Evolutionary conservation across 441 rosid species (phyloP).

Genomic region (Daphne laureola): DNA sequence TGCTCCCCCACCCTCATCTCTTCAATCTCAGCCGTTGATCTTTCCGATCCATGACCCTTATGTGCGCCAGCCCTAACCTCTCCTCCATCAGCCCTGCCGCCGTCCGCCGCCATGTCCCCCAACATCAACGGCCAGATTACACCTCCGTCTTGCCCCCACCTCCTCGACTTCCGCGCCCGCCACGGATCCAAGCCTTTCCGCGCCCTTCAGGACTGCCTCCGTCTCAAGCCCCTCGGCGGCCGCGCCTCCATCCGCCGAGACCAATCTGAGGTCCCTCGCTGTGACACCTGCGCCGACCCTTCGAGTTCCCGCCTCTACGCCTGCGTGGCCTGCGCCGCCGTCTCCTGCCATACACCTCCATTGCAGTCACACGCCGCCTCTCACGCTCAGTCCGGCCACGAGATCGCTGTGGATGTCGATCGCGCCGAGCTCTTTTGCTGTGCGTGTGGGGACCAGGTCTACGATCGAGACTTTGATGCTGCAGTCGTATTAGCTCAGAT

Average conservation of each 20-base stretch:
- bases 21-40: slow-evolving; percentile 38
- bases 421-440: slow-evolving; percentile 74
- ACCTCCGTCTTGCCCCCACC: slow-evolving; percentile 45
- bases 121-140: slow-evolving; percentile 28
- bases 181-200: slow-evolving; percentile 42
- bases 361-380: slow-evolving; percentile 38
- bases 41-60: slow-evolving; percentile 23
- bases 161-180: slow-evolving; percentile 42
- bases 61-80: slow-evolving; percentile 35
- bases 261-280: slow-evolving; percentile 37
- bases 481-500: slow-evolving; percentile 44
- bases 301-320: slow-evolving; percentile 42
- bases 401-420: slow-evolving; percentile 68
- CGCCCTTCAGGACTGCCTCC: slow-evolving; percentile 46
- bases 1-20: slow-evolving; percentile 18
- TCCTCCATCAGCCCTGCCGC: slow-evolving; percentile 7
- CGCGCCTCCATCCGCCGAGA: slow-evolving; percentile 37
- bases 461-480: slow-evolving; percentile 61
- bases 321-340: slow-evolving; percentile 46
- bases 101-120: slow-evolving; percentile 34
- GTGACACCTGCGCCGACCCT: slow-evolving; percentile 34
- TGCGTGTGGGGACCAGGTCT: slow-evolving; percentile 62
- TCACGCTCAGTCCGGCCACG: slow-evolving; percentile 46
- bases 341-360: slow-evolving; percentile 41
- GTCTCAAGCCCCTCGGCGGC: slow-evolving; percentile 41